These are phyloP conservation scores for Cylindrotheca closterium DNA, from an alignment of 108 stramenopile species.

Conservation along the genomic window DNA sequence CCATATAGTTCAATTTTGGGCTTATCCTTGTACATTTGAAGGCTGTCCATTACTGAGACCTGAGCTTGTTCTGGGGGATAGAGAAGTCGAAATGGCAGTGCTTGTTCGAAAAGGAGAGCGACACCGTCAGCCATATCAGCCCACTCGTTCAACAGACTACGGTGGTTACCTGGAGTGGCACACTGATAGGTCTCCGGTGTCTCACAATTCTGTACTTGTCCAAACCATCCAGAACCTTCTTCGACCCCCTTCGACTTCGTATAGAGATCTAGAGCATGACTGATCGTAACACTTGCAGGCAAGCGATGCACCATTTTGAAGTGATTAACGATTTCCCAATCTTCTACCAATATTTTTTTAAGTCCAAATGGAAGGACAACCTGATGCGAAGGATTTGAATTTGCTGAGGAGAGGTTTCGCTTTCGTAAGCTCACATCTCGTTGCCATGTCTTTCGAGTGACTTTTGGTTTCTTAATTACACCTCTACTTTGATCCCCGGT, in stretches of 20 bases:
- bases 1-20: conserved; percentile 53
- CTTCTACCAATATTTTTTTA: conserved; percentile 73
- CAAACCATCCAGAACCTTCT: background rate
- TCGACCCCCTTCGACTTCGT: conserved; percentile 23
- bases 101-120: conserved; percentile 65
- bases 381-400: background rate
- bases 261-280: conserved; percentile 51
- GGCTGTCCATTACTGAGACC: conserved; percentile 22
- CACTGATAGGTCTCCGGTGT: background rate
- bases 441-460: background rate
- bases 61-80: conserved; percentile 60
- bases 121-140: conserved; percentile 74
- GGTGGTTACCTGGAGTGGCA: too few relatives aligned
- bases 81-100: conserved; percentile 56
- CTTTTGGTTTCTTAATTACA: too few relatives aligned
- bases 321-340: conserved; percentile 75
- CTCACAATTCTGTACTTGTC: background rate
- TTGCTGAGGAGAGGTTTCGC: conserved; percentile 11
- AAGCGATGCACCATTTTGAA: conserved; percentile 63
- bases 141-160: conserved; percentile 35
- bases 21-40: background rate
- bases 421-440: conserved; percentile 48
- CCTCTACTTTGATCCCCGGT: too few relatives aligned
- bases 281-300: conserved; percentile 48
- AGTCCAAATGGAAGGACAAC: conserved; percentile 57